phyloP scores from a whole-genome alignment of 1,139 yeast species.

The Blastobotrys elegans region DNA sequence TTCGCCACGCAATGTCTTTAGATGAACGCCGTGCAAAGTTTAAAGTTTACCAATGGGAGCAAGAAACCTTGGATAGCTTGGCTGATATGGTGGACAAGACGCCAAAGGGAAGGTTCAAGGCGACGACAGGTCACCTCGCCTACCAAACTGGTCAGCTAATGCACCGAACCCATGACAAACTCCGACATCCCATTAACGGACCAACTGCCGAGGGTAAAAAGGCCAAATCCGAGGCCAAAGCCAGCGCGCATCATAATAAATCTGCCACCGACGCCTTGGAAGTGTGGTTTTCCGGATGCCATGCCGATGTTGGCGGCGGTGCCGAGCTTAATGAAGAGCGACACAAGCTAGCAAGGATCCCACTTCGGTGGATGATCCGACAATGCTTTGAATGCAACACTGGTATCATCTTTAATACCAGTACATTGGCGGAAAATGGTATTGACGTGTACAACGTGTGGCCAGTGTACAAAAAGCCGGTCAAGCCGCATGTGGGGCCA shows the following conservation, averaged over 20 bases:
- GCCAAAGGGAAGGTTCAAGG: neutral
- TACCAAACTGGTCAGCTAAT: neutral
- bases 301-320: constrained; percentile 39
- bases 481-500: constrained; percentile 8
- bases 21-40: constrained; percentile 35
- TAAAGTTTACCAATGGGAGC: constrained; percentile 15
- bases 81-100: neutral
- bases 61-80: neutral
- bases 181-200: neutral
- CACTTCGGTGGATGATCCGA: constrained; percentile 12
- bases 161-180: neutral
- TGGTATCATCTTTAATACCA: constrained; percentile 10
- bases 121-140: neutral
- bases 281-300: constrained; percentile 39
- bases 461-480: constrained; percentile 9
- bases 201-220: neutral
- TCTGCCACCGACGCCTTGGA: constrained; percentile 31
- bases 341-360: constrained; percentile 9
- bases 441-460: constrained; percentile 11
- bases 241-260: constrained; percentile 25
- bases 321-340: constrained; percentile 7
- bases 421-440: constrained; percentile 11
- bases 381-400: constrained; percentile 11
- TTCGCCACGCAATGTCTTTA: constrained; percentile 39
- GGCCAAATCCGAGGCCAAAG: neutral